phyloP scores from a whole-genome alignment of 106 monocot genomes.

The Platanthera guangdongensis region DNA sequence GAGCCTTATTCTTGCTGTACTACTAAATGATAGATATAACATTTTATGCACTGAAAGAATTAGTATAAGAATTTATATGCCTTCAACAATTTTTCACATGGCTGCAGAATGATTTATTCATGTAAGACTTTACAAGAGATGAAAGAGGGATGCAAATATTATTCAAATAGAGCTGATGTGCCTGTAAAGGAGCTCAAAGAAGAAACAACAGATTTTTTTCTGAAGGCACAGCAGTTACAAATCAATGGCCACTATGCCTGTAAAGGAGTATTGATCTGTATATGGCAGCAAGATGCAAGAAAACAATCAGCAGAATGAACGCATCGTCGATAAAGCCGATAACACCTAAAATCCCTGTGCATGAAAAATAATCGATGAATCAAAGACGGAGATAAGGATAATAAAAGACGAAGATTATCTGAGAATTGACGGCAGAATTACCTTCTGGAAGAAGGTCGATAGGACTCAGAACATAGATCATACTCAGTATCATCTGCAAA shows the following conservation, averaged over 20 bases:
- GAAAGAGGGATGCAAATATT: not conserved
- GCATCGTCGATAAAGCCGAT: constrained; percentile 80
- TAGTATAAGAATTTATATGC: too few relatives aligned
- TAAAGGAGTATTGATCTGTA: constrained; percentile 80
- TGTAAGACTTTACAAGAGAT: not conserved
- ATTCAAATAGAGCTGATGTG: not conserved
- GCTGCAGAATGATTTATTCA: not conserved
- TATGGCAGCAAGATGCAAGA: constrained; percentile 78
- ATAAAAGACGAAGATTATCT: not conserved
- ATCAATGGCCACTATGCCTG: constrained; percentile 64
- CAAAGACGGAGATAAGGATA: not conserved
- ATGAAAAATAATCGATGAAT: not conserved
- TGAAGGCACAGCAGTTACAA: too few relatives aligned
- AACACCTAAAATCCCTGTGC: constrained; percentile 59
- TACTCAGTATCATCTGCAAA: constrained; percentile 48
- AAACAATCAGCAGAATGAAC: constrained; percentile 69
- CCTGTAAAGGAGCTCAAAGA: not conserved
- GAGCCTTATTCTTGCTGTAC: too few relatives aligned
- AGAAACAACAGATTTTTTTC: not conserved
- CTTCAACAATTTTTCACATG: too few relatives aligned
- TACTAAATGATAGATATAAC: too few relatives aligned
- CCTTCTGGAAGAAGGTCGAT: constrained; percentile 91
- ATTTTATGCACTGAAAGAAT: too few relatives aligned
- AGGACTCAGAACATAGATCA: constrained; percentile 76
- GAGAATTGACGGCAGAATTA: constrained; percentile 2